Evolutionary conservation across 23 red algal species (phyloP).

Genomic region (Gracilaria caudata): DNA sequence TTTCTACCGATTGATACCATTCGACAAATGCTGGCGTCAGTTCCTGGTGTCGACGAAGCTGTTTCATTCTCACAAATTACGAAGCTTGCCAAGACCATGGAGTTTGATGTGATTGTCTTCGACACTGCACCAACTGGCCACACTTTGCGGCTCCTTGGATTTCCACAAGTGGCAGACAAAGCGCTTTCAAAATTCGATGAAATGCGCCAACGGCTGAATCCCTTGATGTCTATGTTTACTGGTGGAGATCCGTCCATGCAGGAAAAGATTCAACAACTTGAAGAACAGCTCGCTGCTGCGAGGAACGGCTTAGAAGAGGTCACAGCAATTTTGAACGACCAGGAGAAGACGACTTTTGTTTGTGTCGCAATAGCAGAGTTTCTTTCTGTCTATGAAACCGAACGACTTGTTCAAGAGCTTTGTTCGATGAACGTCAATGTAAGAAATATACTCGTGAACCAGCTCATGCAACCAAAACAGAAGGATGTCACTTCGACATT

Average conservation of each 20-base stretch:
- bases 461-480: conserved; percentile 85
- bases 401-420: conserved; percentile 98
- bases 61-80: conserved; percentile 88
- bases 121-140: conserved; percentile 98
- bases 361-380: conserved; percentile 97
- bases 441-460: conserved; percentile 95
- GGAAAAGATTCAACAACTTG: conserved; percentile 52
- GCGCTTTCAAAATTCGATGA: conserved; percentile 78
- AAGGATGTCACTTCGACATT: conserved; percentile 66
- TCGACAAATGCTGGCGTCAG: conserved; percentile 69
- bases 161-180: conserved; percentile 83
- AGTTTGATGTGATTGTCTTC: conserved; percentile 90
- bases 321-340: conserved; percentile 76
- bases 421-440: conserved; percentile 86
- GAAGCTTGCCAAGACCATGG: conserved; percentile 71
- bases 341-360: conserved; percentile 89
- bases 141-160: conserved; percentile 86
- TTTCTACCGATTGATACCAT: conserved; percentile 76
- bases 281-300: conserved; percentile 51
- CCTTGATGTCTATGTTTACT: conserved; percentile 77
- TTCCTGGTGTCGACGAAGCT: conserved; percentile 97
- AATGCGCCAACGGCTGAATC: conserved; percentile 51
- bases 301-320: conserved; percentile 79
- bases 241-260: conserved; percentile 63
- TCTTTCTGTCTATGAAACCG: conserved; percentile 99